A percentile compares a stretch with the other conserved stretches of the same genome.
Evolutionary conservation across 1,139 yeast species (phyloP).

Genomic region (Blastobotrys arbuscula): DNA sequence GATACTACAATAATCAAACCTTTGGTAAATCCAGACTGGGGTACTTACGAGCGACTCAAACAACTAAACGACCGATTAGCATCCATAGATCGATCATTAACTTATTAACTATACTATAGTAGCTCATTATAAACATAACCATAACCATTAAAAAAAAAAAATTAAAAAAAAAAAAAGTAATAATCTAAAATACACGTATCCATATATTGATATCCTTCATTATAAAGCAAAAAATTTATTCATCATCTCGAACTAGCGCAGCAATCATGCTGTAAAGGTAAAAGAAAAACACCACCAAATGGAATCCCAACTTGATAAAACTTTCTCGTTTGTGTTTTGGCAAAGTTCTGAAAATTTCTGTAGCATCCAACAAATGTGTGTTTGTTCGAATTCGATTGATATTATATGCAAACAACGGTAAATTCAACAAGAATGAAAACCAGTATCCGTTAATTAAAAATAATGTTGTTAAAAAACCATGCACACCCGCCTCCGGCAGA

Average conservation of each 20-base stretch:
- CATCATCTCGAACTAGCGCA: constrained; percentile 71
- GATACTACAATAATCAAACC: constrained; percentile 16
- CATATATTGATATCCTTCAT: too few species aligned
- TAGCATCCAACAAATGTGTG: constrained; percentile 88
- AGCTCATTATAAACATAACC: background rate
- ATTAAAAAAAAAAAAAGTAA: background rate
- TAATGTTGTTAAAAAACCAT: constrained; percentile 63
- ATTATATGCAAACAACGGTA: constrained; percentile 70
- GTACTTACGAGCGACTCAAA: constrained; percentile 13
- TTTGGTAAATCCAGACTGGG: constrained; percentile 14
- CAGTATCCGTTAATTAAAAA: constrained; percentile 88
- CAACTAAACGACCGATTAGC: constrained; percentile 10
- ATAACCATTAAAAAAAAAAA: background rate
- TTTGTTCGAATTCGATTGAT: constrained; percentile 28
- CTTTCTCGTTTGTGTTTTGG: constrained; percentile 90
- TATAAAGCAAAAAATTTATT: constrained; percentile 10
- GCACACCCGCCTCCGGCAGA: constrained; percentile 85
- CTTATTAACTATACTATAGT: background rate
- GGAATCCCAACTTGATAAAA: constrained; percentile 86
- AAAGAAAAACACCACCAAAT: constrained; percentile 86
- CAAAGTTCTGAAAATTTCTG: constrained; percentile 94
- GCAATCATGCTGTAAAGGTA: constrained; percentile 95
- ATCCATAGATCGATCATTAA: constrained; percentile 2
- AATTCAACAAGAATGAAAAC: constrained; percentile 80
- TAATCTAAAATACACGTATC: background rate